phyloP scores from a whole-genome alignment of 140 eudicot genomes.

The Artemisia princeps region DNA sequence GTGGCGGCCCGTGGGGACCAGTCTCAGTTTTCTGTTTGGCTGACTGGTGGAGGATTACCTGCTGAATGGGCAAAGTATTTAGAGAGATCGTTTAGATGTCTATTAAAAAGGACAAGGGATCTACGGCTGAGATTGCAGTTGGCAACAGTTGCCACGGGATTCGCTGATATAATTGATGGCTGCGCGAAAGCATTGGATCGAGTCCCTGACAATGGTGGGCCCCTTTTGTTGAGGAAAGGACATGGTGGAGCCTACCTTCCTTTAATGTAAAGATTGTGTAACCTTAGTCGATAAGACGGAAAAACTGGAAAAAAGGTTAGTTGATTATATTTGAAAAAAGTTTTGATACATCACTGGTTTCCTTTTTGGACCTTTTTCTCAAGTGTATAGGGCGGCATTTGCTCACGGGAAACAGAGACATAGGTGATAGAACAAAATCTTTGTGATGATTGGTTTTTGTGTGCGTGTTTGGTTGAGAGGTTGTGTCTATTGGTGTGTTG shows the following conservation, averaged over 20 bases:
- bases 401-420: constrained; percentile 15
- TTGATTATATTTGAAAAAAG: constrained; percentile 10
- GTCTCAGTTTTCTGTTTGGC: constrained; percentile 89
- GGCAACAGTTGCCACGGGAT: constrained; percentile 80
- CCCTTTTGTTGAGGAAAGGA: constrained; percentile 89
- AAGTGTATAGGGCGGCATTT: constrained; percentile 10
- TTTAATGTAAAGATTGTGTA: constrained; percentile 45
- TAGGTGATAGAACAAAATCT: constrained; percentile 25
- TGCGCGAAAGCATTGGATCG: constrained; percentile 67
- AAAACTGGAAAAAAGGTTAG: background rate
- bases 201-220: constrained; percentile 89
- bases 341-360: constrained; percentile 13
- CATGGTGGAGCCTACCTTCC: constrained; percentile 99
- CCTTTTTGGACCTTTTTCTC: background rate
- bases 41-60: constrained; percentile 88
- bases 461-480: constrained; percentile 18
- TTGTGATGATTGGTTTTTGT: constrained; percentile 27
- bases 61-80: constrained; percentile 95
- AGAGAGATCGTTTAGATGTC: constrained; percentile 79
- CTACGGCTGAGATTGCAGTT: constrained; percentile 61
- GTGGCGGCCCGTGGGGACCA: constrained; percentile 95
- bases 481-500: constrained; percentile 17
- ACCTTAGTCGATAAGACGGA: background rate
- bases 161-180: constrained; percentile 53
- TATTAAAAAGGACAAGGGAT: constrained; percentile 78